Percentiles rank a stretch among this genome's conserved stretches.
phyloP scores from a whole-genome alignment of 306 rosid species.

The Luffa aegyptiaca region DNA sequence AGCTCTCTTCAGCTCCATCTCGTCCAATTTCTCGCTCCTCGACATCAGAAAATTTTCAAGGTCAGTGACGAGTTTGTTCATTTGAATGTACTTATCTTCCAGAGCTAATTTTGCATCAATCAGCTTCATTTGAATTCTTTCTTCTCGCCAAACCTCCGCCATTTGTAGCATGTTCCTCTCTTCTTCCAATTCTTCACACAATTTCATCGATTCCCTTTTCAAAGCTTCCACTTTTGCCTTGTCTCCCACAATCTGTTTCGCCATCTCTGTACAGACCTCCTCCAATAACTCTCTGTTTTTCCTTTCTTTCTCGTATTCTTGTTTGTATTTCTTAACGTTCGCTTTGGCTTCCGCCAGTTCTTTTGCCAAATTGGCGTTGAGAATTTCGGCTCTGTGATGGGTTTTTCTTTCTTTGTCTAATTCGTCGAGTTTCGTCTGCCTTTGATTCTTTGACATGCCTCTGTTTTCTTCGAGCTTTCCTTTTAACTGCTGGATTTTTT shows the following conservation, averaged over 20 bases:
- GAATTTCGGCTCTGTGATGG: constrained; percentile 21
- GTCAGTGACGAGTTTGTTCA: constrained; percentile 32
- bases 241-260: constrained; percentile 33
- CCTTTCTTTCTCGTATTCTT: constrained; percentile 37
- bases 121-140: constrained; percentile 58
- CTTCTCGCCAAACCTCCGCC: constrained; percentile 64
- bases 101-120: constrained; percentile 45
- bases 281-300: constrained; percentile 29
- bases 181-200: constrained; percentile 39
- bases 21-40: constrained; percentile 23
- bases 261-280: constrained; percentile 34
- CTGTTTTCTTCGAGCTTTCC: constrained; percentile 32
- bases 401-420: constrained; percentile 32
- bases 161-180: constrained; percentile 57
- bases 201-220: constrained; percentile 23
- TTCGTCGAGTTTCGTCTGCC: constrained; percentile 15
- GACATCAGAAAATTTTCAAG: constrained; percentile 32
- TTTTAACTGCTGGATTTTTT: constrained; percentile 21
- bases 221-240: constrained; percentile 24
- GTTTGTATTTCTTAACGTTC: constrained; percentile 18
- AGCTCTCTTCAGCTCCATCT: constrained; percentile 24
- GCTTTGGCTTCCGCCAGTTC: constrained; percentile 30
- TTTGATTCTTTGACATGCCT: constrained; percentile 14
- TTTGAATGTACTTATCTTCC: constrained; percentile 37
- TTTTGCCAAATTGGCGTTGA: constrained; percentile 25